Evolutionary conservation across 495 filamentous ascomycete genomes (phyloP).

Genomic region (Neurospora sp.): DNA sequence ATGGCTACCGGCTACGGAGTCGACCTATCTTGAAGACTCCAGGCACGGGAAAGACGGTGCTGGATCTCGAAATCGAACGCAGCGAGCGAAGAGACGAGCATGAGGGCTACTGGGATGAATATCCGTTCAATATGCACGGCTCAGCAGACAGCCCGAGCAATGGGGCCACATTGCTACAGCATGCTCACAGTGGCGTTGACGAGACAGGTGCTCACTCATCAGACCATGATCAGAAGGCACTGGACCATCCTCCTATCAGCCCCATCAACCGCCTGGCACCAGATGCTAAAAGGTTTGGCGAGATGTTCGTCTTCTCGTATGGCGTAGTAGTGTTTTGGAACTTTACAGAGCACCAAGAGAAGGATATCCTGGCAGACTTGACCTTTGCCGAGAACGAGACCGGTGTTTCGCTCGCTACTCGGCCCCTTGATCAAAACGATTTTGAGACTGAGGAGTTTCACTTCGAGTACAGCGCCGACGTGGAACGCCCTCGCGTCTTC

Average conservation of each 20-base stretch:
- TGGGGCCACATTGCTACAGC: slow-evolving; percentile 6
- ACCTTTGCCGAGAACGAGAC: slow-evolving; percentile 67
- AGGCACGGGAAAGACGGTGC: slow-evolving; percentile 72
- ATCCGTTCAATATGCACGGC: slow-evolving; percentile 5
- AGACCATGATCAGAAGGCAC: slow-evolving; percentile 11
- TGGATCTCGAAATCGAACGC: slow-evolving; percentile 94
- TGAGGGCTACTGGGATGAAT: slow-evolving; percentile 60
- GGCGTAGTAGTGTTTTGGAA: slow-evolving; percentile 99
- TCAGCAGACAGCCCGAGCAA: slow-evolving; percentile 2
- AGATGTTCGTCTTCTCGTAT: slow-evolving; percentile 98
- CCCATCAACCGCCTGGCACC: slow-evolving; percentile 46
- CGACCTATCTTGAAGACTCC: slow-evolving; percentile 86
- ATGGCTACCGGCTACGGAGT: slow-evolving; percentile 79
- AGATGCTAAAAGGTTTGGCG: slow-evolving; percentile 65
- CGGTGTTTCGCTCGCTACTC: slow-evolving; percentile 52
- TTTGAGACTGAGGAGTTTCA: slow-evolving; percentile 99
- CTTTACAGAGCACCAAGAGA: slow-evolving; percentile 89
- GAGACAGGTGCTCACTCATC: not conserved
- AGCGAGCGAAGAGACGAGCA: slow-evolving; percentile 84
- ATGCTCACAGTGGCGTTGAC: slow-evolving; percentile 3
- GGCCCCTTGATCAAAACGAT: slow-evolving; percentile 69
- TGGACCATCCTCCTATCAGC: slow-evolving; percentile 21
- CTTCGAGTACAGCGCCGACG: slow-evolving; percentile 85
- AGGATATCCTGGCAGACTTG: slow-evolving; percentile 89
- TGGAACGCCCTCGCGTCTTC: slow-evolving; percentile 80